These are phyloP conservation scores for Xylaria telfairii DNA, from an alignment of 495 filamentous ascomycete species.

Conservation along the genomic window DNA sequence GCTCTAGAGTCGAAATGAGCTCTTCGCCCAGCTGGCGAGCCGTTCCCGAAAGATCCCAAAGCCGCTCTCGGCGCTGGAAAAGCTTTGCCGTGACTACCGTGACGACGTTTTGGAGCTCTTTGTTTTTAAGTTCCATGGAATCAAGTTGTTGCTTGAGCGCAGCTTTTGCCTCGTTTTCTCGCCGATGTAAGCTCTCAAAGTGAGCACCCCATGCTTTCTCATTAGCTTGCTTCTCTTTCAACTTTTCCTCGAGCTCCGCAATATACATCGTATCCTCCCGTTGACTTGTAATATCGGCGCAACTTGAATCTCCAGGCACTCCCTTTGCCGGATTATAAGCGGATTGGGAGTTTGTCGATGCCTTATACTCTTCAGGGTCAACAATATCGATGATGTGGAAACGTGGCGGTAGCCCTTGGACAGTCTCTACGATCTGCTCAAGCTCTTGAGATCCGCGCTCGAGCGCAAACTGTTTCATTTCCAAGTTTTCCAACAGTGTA, in stretches of 20 bases:
- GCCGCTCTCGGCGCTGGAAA: neutral
- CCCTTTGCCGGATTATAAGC: neutral
- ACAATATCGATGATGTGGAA: conserved; percentile 7
- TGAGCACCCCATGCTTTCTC: conserved; percentile 15
- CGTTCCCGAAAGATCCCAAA: conserved; percentile 8
- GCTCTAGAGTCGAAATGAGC: conserved; percentile 6
- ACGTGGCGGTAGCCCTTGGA: neutral
- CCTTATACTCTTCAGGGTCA: neutral
- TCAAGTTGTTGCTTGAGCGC: neutral
- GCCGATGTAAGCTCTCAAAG: conserved; percentile 1
- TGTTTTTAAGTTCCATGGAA: neutral
- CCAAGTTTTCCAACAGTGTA: neutral
- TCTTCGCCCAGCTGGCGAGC: conserved; percentile 14
- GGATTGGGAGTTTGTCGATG: neutral
- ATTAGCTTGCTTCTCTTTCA: conserved; percentile 7
- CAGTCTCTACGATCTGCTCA: neutral
- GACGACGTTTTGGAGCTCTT: neutral
- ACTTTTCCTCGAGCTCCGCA: conserved; percentile 12
- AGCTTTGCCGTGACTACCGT: neutral
- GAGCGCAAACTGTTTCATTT: neutral
- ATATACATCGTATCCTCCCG: neutral
- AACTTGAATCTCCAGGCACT: neutral
- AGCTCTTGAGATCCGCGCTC: neutral
- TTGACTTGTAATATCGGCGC: neutral
- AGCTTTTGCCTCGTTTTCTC: neutral